Percentiles rank a stretch among this genome's conserved stretches.
Evolutionary conservation across 345 rosid genomes (phyloP).

Genomic region (Draba incana): DNA sequence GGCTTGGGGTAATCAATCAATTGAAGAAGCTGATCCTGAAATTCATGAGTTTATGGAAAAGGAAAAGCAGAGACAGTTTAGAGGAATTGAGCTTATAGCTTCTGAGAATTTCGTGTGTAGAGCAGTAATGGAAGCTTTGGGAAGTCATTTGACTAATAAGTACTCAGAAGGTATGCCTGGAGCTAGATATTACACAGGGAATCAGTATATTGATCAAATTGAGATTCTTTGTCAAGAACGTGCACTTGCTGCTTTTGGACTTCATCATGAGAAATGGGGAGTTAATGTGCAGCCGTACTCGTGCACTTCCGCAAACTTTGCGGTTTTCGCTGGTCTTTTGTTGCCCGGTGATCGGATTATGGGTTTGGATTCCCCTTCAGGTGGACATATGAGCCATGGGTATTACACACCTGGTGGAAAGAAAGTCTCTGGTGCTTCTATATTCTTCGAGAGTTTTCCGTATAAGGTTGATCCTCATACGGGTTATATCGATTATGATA

Average conservation of each 20-base stretch:
- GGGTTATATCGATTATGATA: conserved; percentile 74
- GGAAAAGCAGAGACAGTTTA: conserved; percentile 64
- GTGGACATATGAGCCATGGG: conserved; percentile 85
- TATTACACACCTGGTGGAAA: conserved; percentile 74
- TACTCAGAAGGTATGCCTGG: conserved; percentile 81
- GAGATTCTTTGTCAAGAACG: conserved; percentile 71
- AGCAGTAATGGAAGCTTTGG: conserved; percentile 81
- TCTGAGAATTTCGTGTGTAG: conserved; percentile 80
- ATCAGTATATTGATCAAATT: conserved; percentile 72
- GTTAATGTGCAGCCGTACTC: conserved; percentile 89
- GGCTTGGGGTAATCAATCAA: conserved; percentile 61
- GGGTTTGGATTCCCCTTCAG: conserved; percentile 79
- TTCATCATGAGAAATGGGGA: conserved; percentile 66
- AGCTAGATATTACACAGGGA: conserved; percentile 72
- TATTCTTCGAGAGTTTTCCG: conserved; percentile 81
- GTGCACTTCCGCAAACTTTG: conserved; percentile 78
- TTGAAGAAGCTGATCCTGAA: conserved; percentile 61
- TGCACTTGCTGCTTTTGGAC: conserved; percentile 66
- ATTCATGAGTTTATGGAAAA: conserved; percentile 60
- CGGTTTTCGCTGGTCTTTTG: conserved; percentile 66
- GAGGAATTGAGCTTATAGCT: conserved; percentile 75
- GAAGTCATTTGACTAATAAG: conserved; percentile 77
- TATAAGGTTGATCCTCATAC: conserved; percentile 78
- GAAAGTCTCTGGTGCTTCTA: conserved; percentile 75
- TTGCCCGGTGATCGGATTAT: conserved; percentile 71